Evolutionary conservation across 495 filamentous ascomycete species (phyloP), one percentile per base, ranked within the genome.

Genomic region (Aspergillus conjunctus): DNA sequence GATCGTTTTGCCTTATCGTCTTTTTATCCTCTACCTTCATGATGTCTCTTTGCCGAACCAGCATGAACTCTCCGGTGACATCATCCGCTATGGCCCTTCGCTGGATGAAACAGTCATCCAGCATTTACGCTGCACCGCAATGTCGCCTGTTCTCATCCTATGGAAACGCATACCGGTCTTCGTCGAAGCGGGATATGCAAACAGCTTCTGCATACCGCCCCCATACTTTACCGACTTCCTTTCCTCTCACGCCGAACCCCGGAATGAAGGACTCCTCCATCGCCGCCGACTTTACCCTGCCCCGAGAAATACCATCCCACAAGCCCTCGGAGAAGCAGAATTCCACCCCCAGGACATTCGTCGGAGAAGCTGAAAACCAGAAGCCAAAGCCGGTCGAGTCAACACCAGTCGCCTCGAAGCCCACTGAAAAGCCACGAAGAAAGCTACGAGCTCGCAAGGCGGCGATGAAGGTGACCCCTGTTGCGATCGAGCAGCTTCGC

Each of bases 381-480:
- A 85, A 83, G 61, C 71, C 84, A 6, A 74, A 69, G 45, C 73
- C 82, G 2, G 68, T 65, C 55, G 60, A 68, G 18, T 61, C 71
- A 9, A 64, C 81, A 1, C 58, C 72, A n/a, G 60, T 77, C 53
- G 61, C 73, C 56, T 54, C 73, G 30, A 73, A 79, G 53, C 33
- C 77, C 18, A 26, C 72, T 21, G 58, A 71, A 48, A 81, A 83
- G 58, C 82, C 85, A 34, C 71, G 81, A 54, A 80, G 84, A 46
- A 91, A 87, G 67, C 80, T 98, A 15, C 87, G 90, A 45, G 81
- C 94, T 26, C 85, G 93, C 52, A 97, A 97, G 77, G 92, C 94
- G 3, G 91, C 93, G 14, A 91, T 98, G 80, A 90, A 88, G 58
- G 80, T 98, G 39, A 92, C 93, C 0, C 80, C 90, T 0, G 66